phyloP scores from a whole-genome alignment of 441 rosid genomes.

The Pelargonium fulgidum region DNA sequence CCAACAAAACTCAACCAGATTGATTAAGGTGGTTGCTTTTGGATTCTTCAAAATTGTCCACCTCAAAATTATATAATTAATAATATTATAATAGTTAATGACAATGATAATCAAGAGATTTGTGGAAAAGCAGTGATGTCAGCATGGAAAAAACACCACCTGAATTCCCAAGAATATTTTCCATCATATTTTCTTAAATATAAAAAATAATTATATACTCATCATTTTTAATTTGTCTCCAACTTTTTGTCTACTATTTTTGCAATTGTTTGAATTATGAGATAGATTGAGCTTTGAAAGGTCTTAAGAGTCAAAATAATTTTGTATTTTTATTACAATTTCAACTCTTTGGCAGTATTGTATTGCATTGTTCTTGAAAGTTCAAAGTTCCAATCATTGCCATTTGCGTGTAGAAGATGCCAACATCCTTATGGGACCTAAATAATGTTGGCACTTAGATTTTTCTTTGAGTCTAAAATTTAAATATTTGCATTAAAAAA shows the following conservation, averaged over 20 bases:
- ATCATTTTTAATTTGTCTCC: neutral
- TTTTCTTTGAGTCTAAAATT: no score
- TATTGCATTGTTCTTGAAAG: neutral
- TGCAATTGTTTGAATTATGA: neutral
- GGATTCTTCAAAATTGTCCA: neutral
- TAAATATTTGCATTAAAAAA: no score
- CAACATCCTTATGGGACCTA: neutral
- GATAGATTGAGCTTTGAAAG: neutral
- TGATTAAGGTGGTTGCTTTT: neutral
- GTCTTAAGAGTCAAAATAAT: neutral
- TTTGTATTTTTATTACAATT: neutral
- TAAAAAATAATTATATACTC: neutral
- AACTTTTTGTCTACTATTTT: neutral
- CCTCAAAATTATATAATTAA: neutral
- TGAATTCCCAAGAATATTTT: neutral
- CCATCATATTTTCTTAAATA: neutral
- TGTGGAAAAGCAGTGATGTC: slow-evolving; percentile 10
- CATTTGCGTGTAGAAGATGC: neutral
- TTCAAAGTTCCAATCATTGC: neutral
- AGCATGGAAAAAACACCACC: neutral
- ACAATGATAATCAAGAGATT: neutral
- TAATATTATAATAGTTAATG: neutral
- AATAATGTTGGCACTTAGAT: no score
- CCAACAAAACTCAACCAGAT: neutral
- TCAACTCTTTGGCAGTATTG: neutral